Percentiles rank a stretch among this genome's conserved stretches.
These are phyloP conservation scores for Beauveria sp. DNA, from an alignment of 2,329 filamentous ascomycete species.

Conservation along the genomic window DNA sequence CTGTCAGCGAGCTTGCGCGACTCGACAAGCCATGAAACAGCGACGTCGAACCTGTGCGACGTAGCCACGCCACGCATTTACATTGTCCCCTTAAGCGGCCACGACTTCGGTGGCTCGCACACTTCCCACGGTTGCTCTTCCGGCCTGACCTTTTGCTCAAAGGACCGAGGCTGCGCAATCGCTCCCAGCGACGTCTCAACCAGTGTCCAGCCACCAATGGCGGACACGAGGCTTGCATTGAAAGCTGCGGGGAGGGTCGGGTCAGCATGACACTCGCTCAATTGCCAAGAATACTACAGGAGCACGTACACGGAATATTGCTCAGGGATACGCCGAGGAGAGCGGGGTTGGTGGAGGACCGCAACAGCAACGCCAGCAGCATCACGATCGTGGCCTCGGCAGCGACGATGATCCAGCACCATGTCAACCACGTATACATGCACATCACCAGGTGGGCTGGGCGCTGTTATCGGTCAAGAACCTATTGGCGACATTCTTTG, in stretches of 20 bases:
- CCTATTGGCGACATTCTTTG: constrained; percentile 13
- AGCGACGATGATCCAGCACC: constrained; percentile 37
- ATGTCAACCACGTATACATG: constrained; percentile 42
- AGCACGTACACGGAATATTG: constrained; percentile 17
- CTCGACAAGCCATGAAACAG: constrained; percentile 20
- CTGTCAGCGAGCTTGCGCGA: constrained; percentile 17
- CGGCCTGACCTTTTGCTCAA: constrained; percentile 17
- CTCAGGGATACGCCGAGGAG: constrained; percentile 22
- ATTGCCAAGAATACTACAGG: not conserved
- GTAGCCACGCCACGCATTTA: constrained; percentile 4
- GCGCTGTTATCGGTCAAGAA: constrained; percentile 28
- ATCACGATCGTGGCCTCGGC: constrained; percentile 30
- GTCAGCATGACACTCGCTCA: not conserved
- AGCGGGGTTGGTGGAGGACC: constrained; percentile 22
- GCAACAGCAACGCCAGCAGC: constrained; percentile 38
- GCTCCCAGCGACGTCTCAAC: constrained; percentile 22
- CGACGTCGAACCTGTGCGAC: constrained; percentile 6
- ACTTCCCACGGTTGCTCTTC: constrained; percentile 16
- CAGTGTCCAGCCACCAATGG: constrained; percentile 27
- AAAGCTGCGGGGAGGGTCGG: constrained; percentile 14
- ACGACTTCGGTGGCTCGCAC: constrained; percentile 22
- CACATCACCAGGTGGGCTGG: constrained; percentile 35
- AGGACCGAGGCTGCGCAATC: constrained; percentile 21
- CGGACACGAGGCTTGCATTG: constrained; percentile 21
- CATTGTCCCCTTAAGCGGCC: constrained; percentile 10